phyloP scores from a whole-genome alignment of 2,329 filamentous ascomycete genomes.

The Colletotrichum echinochloae region DNA sequence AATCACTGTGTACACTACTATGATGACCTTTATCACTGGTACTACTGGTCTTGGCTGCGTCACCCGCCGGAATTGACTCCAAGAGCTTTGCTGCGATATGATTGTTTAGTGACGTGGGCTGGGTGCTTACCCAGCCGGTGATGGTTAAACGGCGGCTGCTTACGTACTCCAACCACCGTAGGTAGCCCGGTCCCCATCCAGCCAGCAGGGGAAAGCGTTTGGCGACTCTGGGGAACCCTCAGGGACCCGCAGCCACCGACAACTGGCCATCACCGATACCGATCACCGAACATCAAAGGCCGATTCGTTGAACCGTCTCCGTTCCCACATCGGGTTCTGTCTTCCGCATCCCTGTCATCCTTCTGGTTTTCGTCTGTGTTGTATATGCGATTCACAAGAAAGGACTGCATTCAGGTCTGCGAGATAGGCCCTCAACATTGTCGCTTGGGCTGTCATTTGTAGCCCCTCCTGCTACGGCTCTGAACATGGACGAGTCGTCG shows the following conservation, averaged over 20 bases:
- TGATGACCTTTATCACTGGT: neutral
- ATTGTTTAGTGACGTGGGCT: slow-evolving; percentile 26
- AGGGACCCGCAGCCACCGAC: slow-evolving; percentile 21
- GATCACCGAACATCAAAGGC: slow-evolving; percentile 19
- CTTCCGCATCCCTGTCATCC: slow-evolving; percentile 15
- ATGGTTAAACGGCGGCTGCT: neutral
- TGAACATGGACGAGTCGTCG: slow-evolving; percentile 75
- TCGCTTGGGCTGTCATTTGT: slow-evolving; percentile 12
- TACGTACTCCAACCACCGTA: slow-evolving; percentile 19
- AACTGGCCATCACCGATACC: slow-evolving; percentile 13
- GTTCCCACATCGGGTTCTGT: neutral
- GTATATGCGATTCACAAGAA: slow-evolving; percentile 13
- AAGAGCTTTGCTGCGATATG: neutral
- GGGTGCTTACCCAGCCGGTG: neutral
- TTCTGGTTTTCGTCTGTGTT: neutral
- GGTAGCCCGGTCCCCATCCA: neutral
- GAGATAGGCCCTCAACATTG: neutral
- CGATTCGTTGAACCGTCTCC: slow-evolving; percentile 10
- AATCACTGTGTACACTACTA: no score
- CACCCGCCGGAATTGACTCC: slow-evolving; percentile 26
- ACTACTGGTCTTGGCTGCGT: slow-evolving; percentile 8
- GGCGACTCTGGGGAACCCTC: slow-evolving; percentile 38
- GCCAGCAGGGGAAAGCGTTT: slow-evolving; percentile 31
- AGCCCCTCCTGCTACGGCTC: slow-evolving; percentile 7
- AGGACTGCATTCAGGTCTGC: neutral